These are phyloP conservation scores for Albatrellus ellisii DNA, from an alignment of 768 basidiomycete species.

Conservation along the genomic window DNA sequence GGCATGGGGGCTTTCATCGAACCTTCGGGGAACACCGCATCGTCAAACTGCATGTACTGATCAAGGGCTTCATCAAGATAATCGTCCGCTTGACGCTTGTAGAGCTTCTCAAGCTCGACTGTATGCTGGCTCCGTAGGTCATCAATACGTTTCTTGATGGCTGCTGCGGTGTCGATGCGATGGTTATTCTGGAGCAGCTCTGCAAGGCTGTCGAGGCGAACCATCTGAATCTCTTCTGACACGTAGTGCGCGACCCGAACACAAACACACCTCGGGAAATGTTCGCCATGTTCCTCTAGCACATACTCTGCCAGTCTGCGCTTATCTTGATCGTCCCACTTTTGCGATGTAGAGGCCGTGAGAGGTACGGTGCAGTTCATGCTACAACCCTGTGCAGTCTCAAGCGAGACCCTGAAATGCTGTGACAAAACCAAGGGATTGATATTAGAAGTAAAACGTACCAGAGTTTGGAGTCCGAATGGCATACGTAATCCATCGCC, in stretches of 20 bases:
- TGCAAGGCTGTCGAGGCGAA: background rate
- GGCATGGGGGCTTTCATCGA: background rate
- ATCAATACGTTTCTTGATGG: conserved; percentile 18
- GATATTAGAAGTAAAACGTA: background rate
- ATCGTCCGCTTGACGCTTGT: conserved; percentile 18
- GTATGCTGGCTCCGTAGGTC: conserved; percentile 20
- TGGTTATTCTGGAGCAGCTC: conserved; percentile 1
- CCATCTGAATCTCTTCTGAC: background rate
- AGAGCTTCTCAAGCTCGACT: conserved; percentile 20
- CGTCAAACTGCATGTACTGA: conserved; percentile 12
- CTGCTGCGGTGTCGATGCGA: conserved; percentile 17
- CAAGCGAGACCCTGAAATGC: background rate
- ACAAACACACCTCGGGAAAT: conserved; percentile 13
- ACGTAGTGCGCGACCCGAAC: background rate
- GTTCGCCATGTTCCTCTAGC: conserved; percentile 8
- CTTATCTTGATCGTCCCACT: conserved; percentile 6
- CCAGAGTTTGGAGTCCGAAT: background rate
- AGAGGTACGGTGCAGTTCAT: background rate
- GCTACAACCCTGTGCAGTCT: background rate
- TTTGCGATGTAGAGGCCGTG: background rate
- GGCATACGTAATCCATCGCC: background rate
- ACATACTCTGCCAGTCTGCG: conserved; percentile 11
- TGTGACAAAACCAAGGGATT: no score
- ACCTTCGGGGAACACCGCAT: background rate
- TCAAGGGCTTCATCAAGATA: conserved; percentile 23